phyloP scores from a whole-genome alignment of 306 rosid species.

The Dryas alaskensis region DNA sequence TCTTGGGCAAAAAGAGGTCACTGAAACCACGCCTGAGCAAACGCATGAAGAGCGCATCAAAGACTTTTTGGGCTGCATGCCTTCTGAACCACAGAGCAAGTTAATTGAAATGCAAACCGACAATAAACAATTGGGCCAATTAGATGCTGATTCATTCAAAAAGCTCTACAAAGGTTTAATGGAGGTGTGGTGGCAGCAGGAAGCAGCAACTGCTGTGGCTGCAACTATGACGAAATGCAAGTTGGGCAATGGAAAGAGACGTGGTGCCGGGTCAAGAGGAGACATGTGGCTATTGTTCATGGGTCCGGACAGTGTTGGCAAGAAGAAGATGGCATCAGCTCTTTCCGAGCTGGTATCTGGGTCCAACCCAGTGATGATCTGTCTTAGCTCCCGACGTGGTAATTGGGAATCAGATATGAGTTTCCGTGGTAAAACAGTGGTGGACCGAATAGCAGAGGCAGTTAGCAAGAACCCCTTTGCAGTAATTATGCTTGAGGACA shows the following conservation, averaged over 20 bases:
- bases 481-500: constrained; percentile 81
- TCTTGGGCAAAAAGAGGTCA: constrained; percentile 65
- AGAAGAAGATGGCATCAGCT: constrained; percentile 88
- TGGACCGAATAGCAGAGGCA: constrained; percentile 80
- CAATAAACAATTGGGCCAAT: constrained; percentile 38
- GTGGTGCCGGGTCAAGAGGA: constrained; percentile 52
- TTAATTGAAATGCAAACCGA: constrained; percentile 44
- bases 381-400: constrained; percentile 51
- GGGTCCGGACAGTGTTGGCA: constrained; percentile 90
- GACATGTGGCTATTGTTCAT: constrained; percentile 83
- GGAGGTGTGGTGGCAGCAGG: constrained; percentile 99
- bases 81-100: constrained; percentile 69
- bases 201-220: constrained; percentile 86
- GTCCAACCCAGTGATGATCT: constrained; percentile 59
- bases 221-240: constrained; percentile 72
- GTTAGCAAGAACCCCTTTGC: constrained; percentile 74
- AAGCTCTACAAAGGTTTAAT: constrained; percentile 62
- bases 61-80: constrained; percentile 63
- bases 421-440: constrained; percentile 75
- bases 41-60: constrained; percentile 48
- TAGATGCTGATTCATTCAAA: constrained; percentile 79
- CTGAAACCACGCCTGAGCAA: constrained; percentile 37
- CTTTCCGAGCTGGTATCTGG: constrained; percentile 79
- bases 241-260: constrained; percentile 65
- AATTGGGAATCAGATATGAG: constrained; percentile 58